Conservation (phyloP, 2,329 filamentous ascomycete genomes). For the Xylaria sp. region DNA sequence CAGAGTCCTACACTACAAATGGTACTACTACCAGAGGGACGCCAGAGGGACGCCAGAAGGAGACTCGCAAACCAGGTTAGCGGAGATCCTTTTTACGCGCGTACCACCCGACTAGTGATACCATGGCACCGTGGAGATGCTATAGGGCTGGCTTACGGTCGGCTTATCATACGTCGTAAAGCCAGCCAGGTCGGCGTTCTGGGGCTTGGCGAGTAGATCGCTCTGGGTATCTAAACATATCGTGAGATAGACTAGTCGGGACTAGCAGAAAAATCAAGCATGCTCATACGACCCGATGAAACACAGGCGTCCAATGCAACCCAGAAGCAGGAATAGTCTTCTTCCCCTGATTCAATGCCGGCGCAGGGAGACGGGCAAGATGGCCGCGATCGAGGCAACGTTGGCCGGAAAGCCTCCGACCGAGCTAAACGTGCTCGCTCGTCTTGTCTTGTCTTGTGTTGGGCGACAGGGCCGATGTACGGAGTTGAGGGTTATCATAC, state of each 20-base stretch:
- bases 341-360: background rate
- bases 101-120: constrained; percentile 9
- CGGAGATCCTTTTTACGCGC: constrained; percentile 9
- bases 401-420: background rate
- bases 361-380: background rate
- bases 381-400: background rate
- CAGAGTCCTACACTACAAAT: background rate
- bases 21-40: background rate
- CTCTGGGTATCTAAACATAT: background rate
- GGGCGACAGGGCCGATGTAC: constrained; percentile 26
- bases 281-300: constrained; percentile 11
- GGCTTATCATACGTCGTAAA: background rate
- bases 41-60: too few species aligned
- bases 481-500: constrained; percentile 27
- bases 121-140: background rate
- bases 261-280: too few species aligned
- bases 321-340: background rate
- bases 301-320: constrained; percentile 14
- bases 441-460: background rate
- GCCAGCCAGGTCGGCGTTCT: constrained; percentile 16
- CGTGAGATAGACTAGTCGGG: background rate
- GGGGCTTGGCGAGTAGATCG: constrained; percentile 15
- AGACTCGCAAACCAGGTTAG: too few species aligned
- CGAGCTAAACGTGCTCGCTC: background rate
- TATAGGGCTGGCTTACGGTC: constrained; percentile 15